Conservation (phyloP, 1,284 basidiomycete genomes). For the Abortiporus biennis region DNA sequence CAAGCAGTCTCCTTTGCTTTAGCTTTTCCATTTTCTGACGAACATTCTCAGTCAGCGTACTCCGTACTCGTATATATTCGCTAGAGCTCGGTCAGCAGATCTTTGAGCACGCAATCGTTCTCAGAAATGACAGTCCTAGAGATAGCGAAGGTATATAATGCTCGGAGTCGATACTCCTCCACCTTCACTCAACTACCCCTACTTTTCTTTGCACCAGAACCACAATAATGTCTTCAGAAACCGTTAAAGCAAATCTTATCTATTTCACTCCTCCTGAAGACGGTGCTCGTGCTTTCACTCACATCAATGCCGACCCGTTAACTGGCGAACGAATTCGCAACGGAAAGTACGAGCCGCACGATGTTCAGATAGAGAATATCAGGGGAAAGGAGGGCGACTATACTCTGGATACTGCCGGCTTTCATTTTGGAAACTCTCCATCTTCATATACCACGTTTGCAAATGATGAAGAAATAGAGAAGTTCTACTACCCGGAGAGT, state of each 20-base stretch:
- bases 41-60: no score
- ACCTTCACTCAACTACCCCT: no score
- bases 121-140: no score
- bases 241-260: conserved; percentile 18
- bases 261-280: conserved; percentile 28
- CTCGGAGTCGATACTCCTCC: no score
- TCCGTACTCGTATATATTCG: no score
- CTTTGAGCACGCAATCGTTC: no score
- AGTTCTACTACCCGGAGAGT: conserved; percentile 57
- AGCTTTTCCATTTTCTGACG: no score
- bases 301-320: conserved; percentile 21
- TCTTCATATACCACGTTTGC: conserved; percentile 38
- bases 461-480: conserved; percentile 41
- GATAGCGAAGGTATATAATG: no score
- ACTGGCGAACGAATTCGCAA: conserved; percentile 19
- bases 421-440: conserved; percentile 39
- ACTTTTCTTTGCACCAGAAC: no score
- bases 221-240: conserved; percentile 1
- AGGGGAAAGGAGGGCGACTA: conserved; percentile 44
- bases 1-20: no score
- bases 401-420: conserved; percentile 50
- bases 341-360: conserved; percentile 15
- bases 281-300: conserved; percentile 24
- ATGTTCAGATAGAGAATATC: conserved; percentile 46
- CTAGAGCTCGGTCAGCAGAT: no score